Evolutionary conservation across 257 asterid species (phyloP).

Genomic region (Rubia yunnanensis): DNA sequence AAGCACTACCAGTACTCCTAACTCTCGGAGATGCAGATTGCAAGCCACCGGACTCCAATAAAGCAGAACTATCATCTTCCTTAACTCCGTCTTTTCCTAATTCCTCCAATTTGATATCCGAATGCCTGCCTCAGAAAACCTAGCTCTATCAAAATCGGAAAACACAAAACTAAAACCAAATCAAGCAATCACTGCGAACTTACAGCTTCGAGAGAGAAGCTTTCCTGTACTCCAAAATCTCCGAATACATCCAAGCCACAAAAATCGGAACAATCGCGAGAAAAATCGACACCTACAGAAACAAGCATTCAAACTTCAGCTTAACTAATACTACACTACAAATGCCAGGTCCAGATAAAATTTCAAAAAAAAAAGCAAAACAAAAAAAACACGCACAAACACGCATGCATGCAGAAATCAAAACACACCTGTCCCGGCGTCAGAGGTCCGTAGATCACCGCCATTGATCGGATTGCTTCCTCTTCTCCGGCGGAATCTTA

Average conservation of each 20-base stretch:
- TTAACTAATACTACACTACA: background rate
- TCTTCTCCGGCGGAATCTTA: background rate
- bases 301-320: background rate
- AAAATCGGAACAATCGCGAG: slow-evolving; percentile 59
- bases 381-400: background rate
- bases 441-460: slow-evolving; percentile 75
- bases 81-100: slow-evolving; percentile 46
- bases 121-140: slow-evolving; percentile 73
- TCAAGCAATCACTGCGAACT: slow-evolving; percentile 20
- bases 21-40: slow-evolving; percentile 50
- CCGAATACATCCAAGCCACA: slow-evolving; percentile 80
- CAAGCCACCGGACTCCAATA: slow-evolving; percentile 78
- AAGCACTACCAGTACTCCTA: slow-evolving; percentile 47
- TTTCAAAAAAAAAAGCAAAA: background rate
- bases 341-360: background rate
- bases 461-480: slow-evolving; percentile 25
- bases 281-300: slow-evolving; percentile 64
- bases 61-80: slow-evolving; percentile 71
- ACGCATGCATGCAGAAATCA: background rate
- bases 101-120: slow-evolving; percentile 66
- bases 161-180: slow-evolving; percentile 27
- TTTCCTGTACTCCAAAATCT: slow-evolving; percentile 62
- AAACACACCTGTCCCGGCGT: slow-evolving; percentile 72
- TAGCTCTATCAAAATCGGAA: slow-evolving; percentile 30
- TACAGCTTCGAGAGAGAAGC: slow-evolving; percentile 34